phyloP scores from a whole-genome alignment of 805 yeast genomes.

The Candida tibetensis region DNA sequence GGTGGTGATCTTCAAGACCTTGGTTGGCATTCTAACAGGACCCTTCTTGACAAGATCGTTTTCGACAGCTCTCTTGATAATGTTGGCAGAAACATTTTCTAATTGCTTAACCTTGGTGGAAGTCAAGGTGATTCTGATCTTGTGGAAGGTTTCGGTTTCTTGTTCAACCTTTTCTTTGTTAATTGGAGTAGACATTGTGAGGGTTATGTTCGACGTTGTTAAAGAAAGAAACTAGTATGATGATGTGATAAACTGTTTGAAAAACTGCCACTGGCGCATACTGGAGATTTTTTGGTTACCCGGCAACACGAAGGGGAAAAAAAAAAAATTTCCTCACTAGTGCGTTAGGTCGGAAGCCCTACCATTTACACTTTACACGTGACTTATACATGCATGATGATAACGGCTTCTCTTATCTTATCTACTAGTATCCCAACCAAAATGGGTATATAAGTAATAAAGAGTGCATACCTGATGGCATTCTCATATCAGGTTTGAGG shows the following conservation, averaged over 20 bases:
- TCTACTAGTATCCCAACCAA: background rate
- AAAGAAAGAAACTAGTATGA: slow-evolving; percentile 13
- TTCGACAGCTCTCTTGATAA: slow-evolving; percentile 82
- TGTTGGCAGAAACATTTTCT: slow-evolving; percentile 92
- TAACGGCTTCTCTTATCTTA: background rate
- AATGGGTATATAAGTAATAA: background rate
- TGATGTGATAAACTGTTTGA: slow-evolving; percentile 4
- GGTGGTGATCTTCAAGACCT: slow-evolving; percentile 96
- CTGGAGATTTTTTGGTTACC: slow-evolving; percentile 5
- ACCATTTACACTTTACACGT: background rate
- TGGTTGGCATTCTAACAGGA: slow-evolving; percentile 99
- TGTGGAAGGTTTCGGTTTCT: slow-evolving; percentile 82
- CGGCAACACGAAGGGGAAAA: background rate
- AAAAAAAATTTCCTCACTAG: slow-evolving; percentile 1
- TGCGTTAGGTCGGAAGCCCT: slow-evolving; percentile 8
- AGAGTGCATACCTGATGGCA: background rate
- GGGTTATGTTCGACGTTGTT: slow-evolving; percentile 36
- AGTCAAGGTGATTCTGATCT: slow-evolving; percentile 98
- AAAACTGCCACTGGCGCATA: slow-evolving; percentile 4
- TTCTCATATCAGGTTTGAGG: too few relatives aligned
- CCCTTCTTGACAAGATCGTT: slow-evolving; percentile 90
- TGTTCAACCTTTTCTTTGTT: slow-evolving; percentile 80
- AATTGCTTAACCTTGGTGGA: slow-evolving; percentile 98
- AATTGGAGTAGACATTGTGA: slow-evolving; percentile 69
- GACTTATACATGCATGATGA: background rate